Conservation (phyloP, 2,329 filamentous ascomycete genomes). For the Cladosporium sp. region DNA sequence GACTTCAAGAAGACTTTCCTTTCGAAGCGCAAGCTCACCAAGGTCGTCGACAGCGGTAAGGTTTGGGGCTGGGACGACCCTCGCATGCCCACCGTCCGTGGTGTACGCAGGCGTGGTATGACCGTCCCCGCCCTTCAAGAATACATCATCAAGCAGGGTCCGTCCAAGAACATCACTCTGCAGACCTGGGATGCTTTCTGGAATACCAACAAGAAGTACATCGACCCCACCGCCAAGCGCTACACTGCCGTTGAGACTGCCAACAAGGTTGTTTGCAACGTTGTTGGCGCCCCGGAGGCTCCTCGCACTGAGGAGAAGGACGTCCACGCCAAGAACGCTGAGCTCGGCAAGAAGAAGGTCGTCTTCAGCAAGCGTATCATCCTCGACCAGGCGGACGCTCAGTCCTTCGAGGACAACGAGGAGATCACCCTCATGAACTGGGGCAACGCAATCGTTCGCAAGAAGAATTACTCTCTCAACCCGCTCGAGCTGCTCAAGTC, state of each 20-base stretch:
- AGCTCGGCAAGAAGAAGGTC: constrained; percentile 83
- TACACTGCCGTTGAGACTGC: constrained; percentile 64
- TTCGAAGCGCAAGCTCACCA: constrained; percentile 83
- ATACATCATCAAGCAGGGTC: constrained; percentile 82
- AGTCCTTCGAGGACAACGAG: constrained; percentile 77
- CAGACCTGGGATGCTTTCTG: constrained; percentile 75
- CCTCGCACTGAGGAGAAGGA: constrained; percentile 71
- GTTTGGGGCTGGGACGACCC: constrained; percentile 87
- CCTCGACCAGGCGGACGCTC: constrained; percentile 83
- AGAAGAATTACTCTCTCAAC: constrained; percentile 57
- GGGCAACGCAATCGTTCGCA: constrained; percentile 82
- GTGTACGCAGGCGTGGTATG: constrained; percentile 75
- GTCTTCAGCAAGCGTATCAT: constrained; percentile 72
- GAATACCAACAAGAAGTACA: constrained; percentile 56
- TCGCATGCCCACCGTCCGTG: constrained; percentile 80
- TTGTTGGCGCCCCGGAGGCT: constrained; percentile 35
- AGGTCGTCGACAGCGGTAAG: constrained; percentile 72
- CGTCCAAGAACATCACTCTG: constrained; percentile 77
- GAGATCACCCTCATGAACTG: constrained; percentile 96
- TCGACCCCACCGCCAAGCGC: constrained; percentile 50
- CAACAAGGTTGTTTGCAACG: constrained; percentile 57
- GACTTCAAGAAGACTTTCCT: constrained; percentile 82
- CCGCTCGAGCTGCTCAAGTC: constrained; percentile 50
- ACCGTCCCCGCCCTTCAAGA: constrained; percentile 76
- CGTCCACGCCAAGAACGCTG: constrained; percentile 85